These are phyloP conservation scores for Thymus quinquecostatus DNA, from an alignment of 257 asterid species.

Conservation along the genomic window DNA sequence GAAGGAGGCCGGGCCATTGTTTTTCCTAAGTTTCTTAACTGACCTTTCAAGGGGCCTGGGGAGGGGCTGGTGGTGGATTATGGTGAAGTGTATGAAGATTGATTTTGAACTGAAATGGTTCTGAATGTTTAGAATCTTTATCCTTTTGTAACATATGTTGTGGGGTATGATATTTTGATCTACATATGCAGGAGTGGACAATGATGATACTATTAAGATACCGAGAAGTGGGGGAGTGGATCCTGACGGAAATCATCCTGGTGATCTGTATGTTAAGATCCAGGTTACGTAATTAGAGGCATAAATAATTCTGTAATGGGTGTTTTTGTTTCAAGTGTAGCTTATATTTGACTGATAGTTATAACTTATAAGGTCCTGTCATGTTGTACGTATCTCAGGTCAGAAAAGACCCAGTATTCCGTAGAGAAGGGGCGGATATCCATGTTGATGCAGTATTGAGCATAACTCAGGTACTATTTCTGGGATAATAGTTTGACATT, in stretches of 20 bases:
- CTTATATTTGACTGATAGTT: constrained; percentile 16
- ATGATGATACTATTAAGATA: constrained; percentile 65
- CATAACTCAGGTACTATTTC: constrained; percentile 69
- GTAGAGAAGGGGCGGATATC: constrained; percentile 89
- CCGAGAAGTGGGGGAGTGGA: constrained; percentile 89
- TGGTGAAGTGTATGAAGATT: constrained; percentile 29
- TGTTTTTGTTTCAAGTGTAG: constrained; percentile 4
- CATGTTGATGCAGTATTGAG: constrained; percentile 85
- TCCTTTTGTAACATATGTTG: constrained; percentile 4
- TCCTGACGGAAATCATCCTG: constrained; percentile 84
- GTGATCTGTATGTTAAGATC: constrained; percentile 75
- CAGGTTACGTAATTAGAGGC: constrained; percentile 55
- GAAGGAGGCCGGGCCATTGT: neutral
- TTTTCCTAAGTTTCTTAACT: neutral
- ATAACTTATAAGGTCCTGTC: neutral
- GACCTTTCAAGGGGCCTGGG: constrained; percentile 1
- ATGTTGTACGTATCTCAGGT: constrained; percentile 53
- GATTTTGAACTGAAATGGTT: constrained; percentile 28
- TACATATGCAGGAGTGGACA: constrained; percentile 73
- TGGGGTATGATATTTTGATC: constrained; percentile 38
- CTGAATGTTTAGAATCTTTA: constrained; percentile 1
- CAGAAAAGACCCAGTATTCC: constrained; percentile 94
- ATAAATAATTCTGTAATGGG: neutral
- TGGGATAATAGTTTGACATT: neutral
- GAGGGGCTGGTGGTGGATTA: constrained; percentile 1